Evolutionary conservation across 106 monocot species (phyloP).

Genomic region (Vanilla planifolia): DNA sequence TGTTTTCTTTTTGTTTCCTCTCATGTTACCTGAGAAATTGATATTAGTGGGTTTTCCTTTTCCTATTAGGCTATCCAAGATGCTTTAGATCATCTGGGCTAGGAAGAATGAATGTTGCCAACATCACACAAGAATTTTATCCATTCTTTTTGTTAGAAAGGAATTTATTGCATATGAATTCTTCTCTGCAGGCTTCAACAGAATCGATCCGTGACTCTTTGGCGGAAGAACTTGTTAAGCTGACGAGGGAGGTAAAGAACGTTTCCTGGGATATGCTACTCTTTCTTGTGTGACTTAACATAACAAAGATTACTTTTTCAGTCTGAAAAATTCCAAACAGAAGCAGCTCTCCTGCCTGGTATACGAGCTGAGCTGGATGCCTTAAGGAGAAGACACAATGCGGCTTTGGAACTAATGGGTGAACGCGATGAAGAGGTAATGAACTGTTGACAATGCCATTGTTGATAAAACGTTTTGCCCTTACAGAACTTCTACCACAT

Average conservation of each 20-base stretch:
- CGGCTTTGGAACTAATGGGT: slow-evolving; percentile 98
- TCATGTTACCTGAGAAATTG: too few species aligned
- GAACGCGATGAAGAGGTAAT: slow-evolving; percentile 97
- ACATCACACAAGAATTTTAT: too few species aligned
- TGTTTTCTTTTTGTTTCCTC: too few species aligned
- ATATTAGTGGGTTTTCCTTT: too few species aligned
- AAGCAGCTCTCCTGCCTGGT: slow-evolving; percentile 68
- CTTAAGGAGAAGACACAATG: slow-evolving; percentile 75
- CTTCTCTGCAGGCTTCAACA: slow-evolving; percentile 58
- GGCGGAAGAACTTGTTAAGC: slow-evolving; percentile 91
- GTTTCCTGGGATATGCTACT: neutral
- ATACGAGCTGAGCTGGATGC: slow-evolving; percentile 90
- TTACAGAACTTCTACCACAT: too few species aligned
- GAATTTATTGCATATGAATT: too few species aligned
- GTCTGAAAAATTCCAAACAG: slow-evolving; percentile 80
- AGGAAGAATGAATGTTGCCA: too few species aligned
- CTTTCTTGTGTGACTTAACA: neutral
- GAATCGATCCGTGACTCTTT: slow-evolving; percentile 89
- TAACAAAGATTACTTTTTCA: slow-evolving; percentile 20
- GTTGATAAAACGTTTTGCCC: neutral
- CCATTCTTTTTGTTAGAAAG: too few species aligned
- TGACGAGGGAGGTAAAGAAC: slow-evolving; percentile 72
- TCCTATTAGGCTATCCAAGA: too few species aligned
- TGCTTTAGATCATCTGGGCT: too few species aligned
- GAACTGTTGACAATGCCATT: slow-evolving; percentile 8